These are phyloP conservation scores for Paecilomyces fulvus DNA, from an alignment of 2,329 filamentous ascomycete species.

Conservation along the genomic window DNA sequence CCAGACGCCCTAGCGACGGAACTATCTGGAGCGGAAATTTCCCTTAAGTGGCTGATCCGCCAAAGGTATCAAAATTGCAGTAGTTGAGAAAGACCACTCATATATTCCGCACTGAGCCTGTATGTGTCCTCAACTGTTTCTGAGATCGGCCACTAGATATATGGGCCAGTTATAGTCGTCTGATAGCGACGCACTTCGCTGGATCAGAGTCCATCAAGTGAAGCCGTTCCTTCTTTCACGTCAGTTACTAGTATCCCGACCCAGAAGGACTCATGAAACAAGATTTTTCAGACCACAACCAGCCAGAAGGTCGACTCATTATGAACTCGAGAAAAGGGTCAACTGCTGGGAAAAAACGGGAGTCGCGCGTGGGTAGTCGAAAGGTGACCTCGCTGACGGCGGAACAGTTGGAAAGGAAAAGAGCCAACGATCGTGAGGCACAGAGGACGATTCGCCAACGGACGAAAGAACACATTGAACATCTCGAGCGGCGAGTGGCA, in stretches of 20 bases:
- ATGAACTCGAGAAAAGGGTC: slow-evolving; percentile 16
- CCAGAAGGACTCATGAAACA: not conserved
- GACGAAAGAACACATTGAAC: slow-evolving; percentile 52
- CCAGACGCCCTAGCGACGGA: not conserved
- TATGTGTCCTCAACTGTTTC: not conserved
- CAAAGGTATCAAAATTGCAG: not conserved
- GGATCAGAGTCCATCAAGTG: not conserved
- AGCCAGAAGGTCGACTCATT: slow-evolving; percentile 5
- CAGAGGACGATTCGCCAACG: slow-evolving; percentile 52
- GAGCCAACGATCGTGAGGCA: slow-evolving; percentile 53
- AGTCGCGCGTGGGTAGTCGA: slow-evolving; percentile 47
- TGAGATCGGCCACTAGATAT: not conserved
- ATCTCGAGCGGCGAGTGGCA: slow-evolving; percentile 46
- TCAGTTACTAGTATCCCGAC: not conserved
- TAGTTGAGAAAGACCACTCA: not conserved
- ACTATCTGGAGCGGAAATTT: not conserved
- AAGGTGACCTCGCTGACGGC: slow-evolving; percentile 50
- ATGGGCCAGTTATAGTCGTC: not conserved
- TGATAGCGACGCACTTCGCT: not conserved
- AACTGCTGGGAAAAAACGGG: slow-evolving; percentile 20
- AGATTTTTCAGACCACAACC: not conserved
- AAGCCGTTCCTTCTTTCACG: not conserved
- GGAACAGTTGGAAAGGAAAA: slow-evolving; percentile 51
- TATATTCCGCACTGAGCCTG: not conserved
- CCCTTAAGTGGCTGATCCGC: not conserved